These are phyloP conservation scores for Hanseniaspora meyeri DNA, from an alignment of 805 yeast species.

Conservation along the genomic window DNA sequence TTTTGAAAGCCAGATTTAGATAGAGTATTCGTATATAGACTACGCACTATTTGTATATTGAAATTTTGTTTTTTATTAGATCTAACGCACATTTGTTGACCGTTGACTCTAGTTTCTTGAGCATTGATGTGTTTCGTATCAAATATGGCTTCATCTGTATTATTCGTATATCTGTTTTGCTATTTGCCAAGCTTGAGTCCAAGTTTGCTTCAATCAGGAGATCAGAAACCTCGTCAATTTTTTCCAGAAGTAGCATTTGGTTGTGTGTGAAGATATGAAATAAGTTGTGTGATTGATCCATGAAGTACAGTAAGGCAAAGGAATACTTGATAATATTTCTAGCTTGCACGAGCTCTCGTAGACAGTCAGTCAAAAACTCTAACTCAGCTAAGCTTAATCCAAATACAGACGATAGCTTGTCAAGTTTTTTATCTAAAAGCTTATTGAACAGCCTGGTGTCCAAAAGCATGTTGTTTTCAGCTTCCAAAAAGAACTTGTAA, in stretches of 20 bases:
- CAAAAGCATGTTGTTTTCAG: constrained; percentile 61
- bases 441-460: constrained; percentile 53
- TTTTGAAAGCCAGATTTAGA: constrained; percentile 72
- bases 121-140: constrained; percentile 1
- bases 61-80: background rate
- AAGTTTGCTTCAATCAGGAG: constrained; percentile 38
- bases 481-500: constrained; percentile 61
- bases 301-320: constrained; percentile 64
- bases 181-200: constrained; percentile 26
- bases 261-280: constrained; percentile 57
- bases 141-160: constrained; percentile 3
- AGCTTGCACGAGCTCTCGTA: constrained; percentile 50
- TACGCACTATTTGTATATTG: background rate
- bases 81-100: constrained; percentile 2
- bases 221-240: constrained; percentile 59
- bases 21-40: constrained; percentile 23
- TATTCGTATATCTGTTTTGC: constrained; percentile 20
- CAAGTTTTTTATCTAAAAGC: constrained; percentile 48
- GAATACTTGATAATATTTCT: constrained; percentile 82
- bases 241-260: constrained; percentile 49
- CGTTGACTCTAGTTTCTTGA: background rate
- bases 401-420: constrained; percentile 47
- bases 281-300: constrained; percentile 39
- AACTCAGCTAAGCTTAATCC: constrained; percentile 78
- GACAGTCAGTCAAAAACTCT: constrained; percentile 67